phyloP scores from a whole-genome alignment of 768 basidiomycete genomes.

The Lyophyllum shimeji region DNA sequence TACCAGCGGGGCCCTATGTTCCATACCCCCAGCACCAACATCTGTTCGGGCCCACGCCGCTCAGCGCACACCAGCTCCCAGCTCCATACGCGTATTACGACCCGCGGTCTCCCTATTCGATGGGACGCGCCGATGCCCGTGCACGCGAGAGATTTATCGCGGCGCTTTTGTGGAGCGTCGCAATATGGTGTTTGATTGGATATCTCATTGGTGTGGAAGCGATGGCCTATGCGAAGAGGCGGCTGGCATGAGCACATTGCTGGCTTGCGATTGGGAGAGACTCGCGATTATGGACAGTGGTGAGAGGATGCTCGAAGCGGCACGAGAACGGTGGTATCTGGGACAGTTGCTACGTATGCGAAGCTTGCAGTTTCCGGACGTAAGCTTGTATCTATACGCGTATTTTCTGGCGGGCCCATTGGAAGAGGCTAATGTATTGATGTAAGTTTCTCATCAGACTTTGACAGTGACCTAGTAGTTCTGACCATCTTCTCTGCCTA shows the following conservation, averaged over 20 bases:
- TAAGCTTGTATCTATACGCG: no score
- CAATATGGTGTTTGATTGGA: constrained; percentile 20
- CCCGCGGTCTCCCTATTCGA: constrained; percentile 27
- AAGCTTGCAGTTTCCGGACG: no score
- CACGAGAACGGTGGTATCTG: no score
- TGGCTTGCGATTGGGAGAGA: no score
- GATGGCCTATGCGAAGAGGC: not conserved
- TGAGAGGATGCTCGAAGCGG: not conserved
- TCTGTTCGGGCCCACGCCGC: constrained; percentile 38
- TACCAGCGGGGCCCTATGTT: not conserved
- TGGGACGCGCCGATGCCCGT: constrained; percentile 31
- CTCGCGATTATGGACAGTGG: not conserved
- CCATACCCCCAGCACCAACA: constrained; percentile 8
- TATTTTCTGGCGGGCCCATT: no score
- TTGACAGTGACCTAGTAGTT: no score
- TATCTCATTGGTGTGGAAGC: constrained; percentile 22
- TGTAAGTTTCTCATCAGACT: no score
- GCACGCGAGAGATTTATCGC: constrained; percentile 37
- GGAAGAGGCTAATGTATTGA: no score
- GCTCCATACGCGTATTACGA: constrained; percentile 41
- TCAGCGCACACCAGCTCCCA: constrained; percentile 29
- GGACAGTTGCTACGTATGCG: no score
- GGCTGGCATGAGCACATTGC: not conserved
- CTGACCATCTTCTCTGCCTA: no score
- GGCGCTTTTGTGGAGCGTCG: constrained; percentile 9